phyloP scores from a whole-genome alignment of 2,329 filamentous ascomycete species.

The Pestalotiopsis sp. region DNA sequence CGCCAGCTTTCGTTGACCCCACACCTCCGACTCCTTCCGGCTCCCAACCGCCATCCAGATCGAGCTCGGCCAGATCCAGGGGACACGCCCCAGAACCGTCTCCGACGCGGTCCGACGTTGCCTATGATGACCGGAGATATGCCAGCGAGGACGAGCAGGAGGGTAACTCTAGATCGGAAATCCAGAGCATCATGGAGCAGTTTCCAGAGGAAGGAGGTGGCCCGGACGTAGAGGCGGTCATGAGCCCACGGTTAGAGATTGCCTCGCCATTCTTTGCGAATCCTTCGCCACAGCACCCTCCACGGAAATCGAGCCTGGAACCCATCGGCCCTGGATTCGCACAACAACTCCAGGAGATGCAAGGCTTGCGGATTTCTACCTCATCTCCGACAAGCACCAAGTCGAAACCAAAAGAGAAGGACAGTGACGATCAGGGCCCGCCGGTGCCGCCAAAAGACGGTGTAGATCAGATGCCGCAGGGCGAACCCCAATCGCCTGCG shows the following conservation, averaged over 20 bases:
- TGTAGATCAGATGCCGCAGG: conserved; percentile 42
- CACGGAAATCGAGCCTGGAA: conserved; percentile 84
- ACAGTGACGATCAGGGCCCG: conserved; percentile 50
- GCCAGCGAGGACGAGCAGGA: conserved; percentile 67
- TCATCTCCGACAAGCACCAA: conserved; percentile 40
- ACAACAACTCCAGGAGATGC: conserved; percentile 50
- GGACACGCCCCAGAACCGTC: conserved; percentile 45
- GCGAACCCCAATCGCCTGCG: conserved; percentile 47
- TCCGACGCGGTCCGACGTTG: conserved; percentile 57
- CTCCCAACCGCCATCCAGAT: conserved; percentile 61
- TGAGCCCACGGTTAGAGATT: conserved; percentile 85
- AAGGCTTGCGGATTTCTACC: conserved; percentile 43
- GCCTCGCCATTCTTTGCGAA: conserved; percentile 76
- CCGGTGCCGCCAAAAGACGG: conserved; percentile 65
- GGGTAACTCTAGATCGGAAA: conserved; percentile 77
- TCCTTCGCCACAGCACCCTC: conserved; percentile 69
- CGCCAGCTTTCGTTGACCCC: conserved; percentile 56
- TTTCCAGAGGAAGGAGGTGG: conserved; percentile 78
- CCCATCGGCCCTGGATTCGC: conserved; percentile 58
- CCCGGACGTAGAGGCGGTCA: conserved; percentile 79
- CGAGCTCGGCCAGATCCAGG: conserved; percentile 58
- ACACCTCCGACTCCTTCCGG: conserved; percentile 58
- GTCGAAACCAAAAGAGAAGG: conserved; percentile 36
- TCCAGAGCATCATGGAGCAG: conserved; percentile 97
- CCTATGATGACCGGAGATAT: conserved; percentile 59